Evolutionary conservation across 345 rosid species (phyloP).

Genomic region (Erucastrum elatum): DNA sequence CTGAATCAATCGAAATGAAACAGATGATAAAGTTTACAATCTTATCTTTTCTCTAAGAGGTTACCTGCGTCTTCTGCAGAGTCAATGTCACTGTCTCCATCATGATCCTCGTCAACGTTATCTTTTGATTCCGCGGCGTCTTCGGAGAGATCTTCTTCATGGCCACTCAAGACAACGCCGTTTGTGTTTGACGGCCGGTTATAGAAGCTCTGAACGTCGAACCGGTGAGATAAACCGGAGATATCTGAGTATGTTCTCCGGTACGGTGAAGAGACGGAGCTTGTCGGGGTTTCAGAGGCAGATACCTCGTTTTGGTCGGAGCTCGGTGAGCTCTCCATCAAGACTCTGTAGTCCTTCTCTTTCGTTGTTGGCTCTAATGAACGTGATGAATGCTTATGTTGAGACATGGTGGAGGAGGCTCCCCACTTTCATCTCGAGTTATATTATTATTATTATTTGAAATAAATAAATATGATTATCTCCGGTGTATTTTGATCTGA

Average conservation of each 20-base stretch:
- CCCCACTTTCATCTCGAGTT: neutral
- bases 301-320: constrained; percentile 53
- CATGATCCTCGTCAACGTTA: constrained; percentile 8
- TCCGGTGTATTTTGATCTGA: constrained; percentile 20
- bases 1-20: neutral
- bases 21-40: neutral
- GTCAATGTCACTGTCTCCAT: constrained; percentile 31
- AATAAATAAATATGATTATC: neutral
- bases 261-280: constrained; percentile 57
- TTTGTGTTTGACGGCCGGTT: constrained; percentile 31
- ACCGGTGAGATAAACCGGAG: constrained; percentile 48
- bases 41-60: neutral
- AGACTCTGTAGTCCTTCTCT: neutral
- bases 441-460: neutral
- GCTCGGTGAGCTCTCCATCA: constrained; percentile 52
- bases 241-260: constrained; percentile 68
- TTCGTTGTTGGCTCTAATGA: constrained; percentile 10
- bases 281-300: constrained; percentile 51
- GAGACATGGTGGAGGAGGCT: too few relatives aligned
- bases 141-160: constrained; percentile 35
- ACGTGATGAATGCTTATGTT: constrained; percentile 25
- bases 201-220: constrained; percentile 40
- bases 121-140: constrained; percentile 30
- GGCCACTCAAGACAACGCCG: constrained; percentile 24
- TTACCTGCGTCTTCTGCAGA: constrained; percentile 39